These are phyloP conservation scores for Scytalidium lignicola DNA, from an alignment of 2,329 filamentous ascomycete genomes.

Conservation along the genomic window DNA sequence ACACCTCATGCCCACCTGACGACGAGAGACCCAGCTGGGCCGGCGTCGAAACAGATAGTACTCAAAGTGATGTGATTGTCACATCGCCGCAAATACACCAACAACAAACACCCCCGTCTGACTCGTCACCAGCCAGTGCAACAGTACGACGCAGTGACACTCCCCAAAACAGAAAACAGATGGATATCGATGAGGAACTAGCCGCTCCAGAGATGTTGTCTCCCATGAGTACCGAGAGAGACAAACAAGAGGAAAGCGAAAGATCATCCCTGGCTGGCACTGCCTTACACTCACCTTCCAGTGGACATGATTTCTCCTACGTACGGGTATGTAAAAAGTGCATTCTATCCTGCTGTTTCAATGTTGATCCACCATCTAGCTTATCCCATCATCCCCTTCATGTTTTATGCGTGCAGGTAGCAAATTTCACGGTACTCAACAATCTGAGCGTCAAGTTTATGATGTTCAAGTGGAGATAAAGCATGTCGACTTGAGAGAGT, in stretches of 20 bases:
- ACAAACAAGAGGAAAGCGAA: slow-evolving; percentile 31
- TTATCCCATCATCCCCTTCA: slow-evolving; percentile 71
- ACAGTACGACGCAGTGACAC: slow-evolving; percentile 22
- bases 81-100: slow-evolving; percentile 23
- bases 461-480: slow-evolving; percentile 97
- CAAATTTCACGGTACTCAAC: slow-evolving; percentile 84
- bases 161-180: slow-evolving; percentile 32
- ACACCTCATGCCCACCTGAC: slow-evolving; percentile 38
- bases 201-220: slow-evolving; percentile 25
- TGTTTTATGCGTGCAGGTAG: slow-evolving; percentile 84
- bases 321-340: slow-evolving; percentile 41
- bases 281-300: slow-evolving; percentile 36
- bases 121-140: slow-evolving; percentile 19
- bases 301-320: slow-evolving; percentile 50
- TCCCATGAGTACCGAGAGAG: slow-evolving; percentile 31
- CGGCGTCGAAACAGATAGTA: slow-evolving; percentile 27
- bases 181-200: slow-evolving; percentile 34
- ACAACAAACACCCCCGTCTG: slow-evolving; percentile 23
- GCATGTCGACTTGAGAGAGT: slow-evolving; percentile 90
- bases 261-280: slow-evolving; percentile 22
- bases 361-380: slow-evolving; percentile 15
- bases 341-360: background rate
- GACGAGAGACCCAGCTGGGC: slow-evolving; percentile 31
- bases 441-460: slow-evolving; percentile 88
- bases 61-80: slow-evolving; percentile 22